A percentile compares a stretch with the other conserved stretches of the same genome.
Evolutionary conservation across 148 eudicot genomes (phyloP).

Genomic region (Polygonum maritimum): DNA sequence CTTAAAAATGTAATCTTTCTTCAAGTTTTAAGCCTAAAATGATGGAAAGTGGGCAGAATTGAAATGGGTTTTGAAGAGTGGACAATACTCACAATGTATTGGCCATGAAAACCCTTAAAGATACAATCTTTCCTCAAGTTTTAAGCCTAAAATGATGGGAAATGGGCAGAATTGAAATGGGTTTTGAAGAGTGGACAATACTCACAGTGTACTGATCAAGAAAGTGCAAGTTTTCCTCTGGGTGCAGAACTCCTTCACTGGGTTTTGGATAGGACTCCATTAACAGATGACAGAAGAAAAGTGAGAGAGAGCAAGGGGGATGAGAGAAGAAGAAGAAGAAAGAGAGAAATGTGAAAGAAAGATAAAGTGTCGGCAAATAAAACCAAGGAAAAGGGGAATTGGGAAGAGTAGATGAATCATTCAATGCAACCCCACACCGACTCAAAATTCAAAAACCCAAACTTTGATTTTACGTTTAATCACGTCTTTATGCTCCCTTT

Average conservation of each 20-base stretch:
- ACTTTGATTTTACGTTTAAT: conserved; percentile 11
- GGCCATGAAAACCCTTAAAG: not conserved
- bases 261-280: conserved; percentile 8
- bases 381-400: not conserved
- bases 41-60: conserved; percentile 3
- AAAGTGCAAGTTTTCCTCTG: not conserved
- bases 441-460: conserved; percentile 2
- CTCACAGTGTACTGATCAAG: conserved; percentile 11
- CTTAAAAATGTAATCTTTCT: not conserved
- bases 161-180: conserved; percentile 7
- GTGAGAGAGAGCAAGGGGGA: not conserved
- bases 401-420: conserved; percentile 13
- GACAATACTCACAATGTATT: not conserved
- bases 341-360: not conserved
- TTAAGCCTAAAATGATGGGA: not conserved
- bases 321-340: not conserved
- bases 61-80: not conserved
- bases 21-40: not conserved
- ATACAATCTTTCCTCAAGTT: not conserved
- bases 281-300: not conserved
- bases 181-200: not conserved
- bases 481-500: conserved; percentile 7
- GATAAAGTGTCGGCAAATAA: conserved; percentile 11
- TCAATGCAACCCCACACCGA: conserved; percentile 12
- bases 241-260: not conserved